Percentiles rank a stretch among this genome's conserved stretches.
phyloP scores from a whole-genome alignment of 2,329 filamentous ascomycete genomes.

The Diplocarpon mali region DNA sequence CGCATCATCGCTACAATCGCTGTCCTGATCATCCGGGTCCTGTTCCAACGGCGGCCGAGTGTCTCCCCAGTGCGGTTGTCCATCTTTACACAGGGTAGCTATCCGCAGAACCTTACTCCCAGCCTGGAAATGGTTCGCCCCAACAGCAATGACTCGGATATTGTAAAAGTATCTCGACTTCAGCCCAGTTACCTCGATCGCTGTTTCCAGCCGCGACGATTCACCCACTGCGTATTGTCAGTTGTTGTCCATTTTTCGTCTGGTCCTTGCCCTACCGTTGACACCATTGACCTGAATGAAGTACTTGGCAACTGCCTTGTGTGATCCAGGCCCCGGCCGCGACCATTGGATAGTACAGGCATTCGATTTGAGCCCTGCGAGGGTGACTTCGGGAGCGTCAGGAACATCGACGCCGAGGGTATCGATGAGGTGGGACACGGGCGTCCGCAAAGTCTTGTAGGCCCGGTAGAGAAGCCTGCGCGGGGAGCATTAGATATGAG shows the following conservation, averaged over 20 bases:
- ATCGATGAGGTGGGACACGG: slow-evolving; percentile 79
- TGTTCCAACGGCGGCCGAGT: slow-evolving; percentile 46
- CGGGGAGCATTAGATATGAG: slow-evolving; percentile 11
- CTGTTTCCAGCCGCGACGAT: slow-evolving; percentile 67
- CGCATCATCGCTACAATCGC: slow-evolving; percentile 38
- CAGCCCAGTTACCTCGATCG: slow-evolving; percentile 83
- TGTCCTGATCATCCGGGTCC: slow-evolving; percentile 38
- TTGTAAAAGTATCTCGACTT: slow-evolving; percentile 86
- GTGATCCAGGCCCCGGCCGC: slow-evolving; percentile 52
- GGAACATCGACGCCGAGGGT: slow-evolving; percentile 93
- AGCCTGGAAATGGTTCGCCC: slow-evolving; percentile 83
- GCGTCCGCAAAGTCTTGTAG: slow-evolving; percentile 80
- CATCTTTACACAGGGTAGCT: slow-evolving; percentile 59
- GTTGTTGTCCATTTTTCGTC: slow-evolving; percentile 5
- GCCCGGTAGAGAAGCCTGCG: slow-evolving; percentile 72
- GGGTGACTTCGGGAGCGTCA: slow-evolving; percentile 75
- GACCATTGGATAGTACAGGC: slow-evolving; percentile 90
- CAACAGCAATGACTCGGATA: slow-evolving; percentile 83
- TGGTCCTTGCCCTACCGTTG: slow-evolving; percentile 49
- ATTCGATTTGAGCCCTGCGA: slow-evolving; percentile 79
- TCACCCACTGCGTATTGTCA: slow-evolving; percentile 57
- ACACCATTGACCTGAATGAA: slow-evolving; percentile 89
- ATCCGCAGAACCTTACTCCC: slow-evolving; percentile 78
- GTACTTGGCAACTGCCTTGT: slow-evolving; percentile 63
- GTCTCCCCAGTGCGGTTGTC: slow-evolving; percentile 47